A percentile compares a stretch with the other conserved stretches of the same genome.
These are phyloP conservation scores for Gossypium thurberi DNA, from an alignment of 345 rosid species.

Conservation along the genomic window DNA sequence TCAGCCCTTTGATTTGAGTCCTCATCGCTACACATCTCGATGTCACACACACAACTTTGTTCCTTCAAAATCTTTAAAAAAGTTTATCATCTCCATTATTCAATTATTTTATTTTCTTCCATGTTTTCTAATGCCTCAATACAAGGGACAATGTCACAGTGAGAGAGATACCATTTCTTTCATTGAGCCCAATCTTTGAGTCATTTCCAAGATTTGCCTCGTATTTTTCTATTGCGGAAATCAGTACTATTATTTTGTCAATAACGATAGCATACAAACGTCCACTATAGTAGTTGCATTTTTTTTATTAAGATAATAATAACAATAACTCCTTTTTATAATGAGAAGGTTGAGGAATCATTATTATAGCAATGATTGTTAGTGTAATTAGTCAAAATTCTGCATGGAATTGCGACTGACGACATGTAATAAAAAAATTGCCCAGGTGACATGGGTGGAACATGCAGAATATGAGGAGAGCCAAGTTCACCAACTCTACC, in stretches of 20 bases:
- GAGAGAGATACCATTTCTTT: slow-evolving; percentile 19
- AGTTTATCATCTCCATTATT: not conserved
- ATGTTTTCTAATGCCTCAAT: not conserved
- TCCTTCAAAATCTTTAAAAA: slow-evolving; percentile 31
- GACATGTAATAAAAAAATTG: not conserved
- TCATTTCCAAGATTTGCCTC: slow-evolving; percentile 28
- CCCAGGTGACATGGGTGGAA: slow-evolving; percentile 97
- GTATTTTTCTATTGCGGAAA: not conserved
- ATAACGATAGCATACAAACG: not conserved
- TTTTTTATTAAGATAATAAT: too few relatives aligned
- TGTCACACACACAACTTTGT: slow-evolving; percentile 20
- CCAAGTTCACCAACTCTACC: slow-evolving; percentile 63
- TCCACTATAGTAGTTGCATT: too few relatives aligned
- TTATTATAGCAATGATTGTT: not conserved
- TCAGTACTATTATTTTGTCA: not conserved
- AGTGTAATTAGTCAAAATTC: not conserved
- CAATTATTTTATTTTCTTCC: not conserved
- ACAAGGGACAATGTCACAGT: not conserved
- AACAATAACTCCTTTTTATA: not conserved
- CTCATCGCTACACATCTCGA: slow-evolving; percentile 40
- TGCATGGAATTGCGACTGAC: not conserved
- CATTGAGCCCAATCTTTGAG: slow-evolving; percentile 32
- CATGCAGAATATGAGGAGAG: slow-evolving; percentile 83
- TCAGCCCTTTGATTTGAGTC: slow-evolving; percentile 1
- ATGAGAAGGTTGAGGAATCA: not conserved